phyloP scores from a whole-genome alignment of 345 rosid species.

The Eucalyptus regnans region DNA sequence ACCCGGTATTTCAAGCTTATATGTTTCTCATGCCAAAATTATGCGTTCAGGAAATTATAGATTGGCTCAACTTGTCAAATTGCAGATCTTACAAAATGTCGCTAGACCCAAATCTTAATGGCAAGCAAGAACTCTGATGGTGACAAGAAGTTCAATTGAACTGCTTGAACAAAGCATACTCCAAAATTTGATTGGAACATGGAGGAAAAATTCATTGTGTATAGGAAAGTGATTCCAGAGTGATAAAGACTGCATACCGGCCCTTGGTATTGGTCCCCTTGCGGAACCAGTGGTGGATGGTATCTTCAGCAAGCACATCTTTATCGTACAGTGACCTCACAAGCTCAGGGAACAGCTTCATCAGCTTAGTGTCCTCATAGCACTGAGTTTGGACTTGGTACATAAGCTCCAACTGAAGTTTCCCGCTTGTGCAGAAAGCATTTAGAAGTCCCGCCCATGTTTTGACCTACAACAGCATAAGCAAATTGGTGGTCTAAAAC shows the following conservation, averaged over 20 bases:
- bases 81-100: background rate
- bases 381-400: slow-evolving; percentile 98
- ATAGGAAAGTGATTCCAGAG: background rate
- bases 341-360: slow-evolving; percentile 93
- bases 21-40: background rate
- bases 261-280: slow-evolving; percentile 91
- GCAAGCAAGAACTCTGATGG: background rate
- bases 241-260: slow-evolving; percentile 30
- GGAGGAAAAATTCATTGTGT: background rate
- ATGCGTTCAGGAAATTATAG: background rate
- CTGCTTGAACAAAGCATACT: background rate
- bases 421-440: slow-evolving; percentile 73
- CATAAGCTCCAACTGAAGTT: slow-evolving; percentile 86
- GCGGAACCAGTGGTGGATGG: slow-evolving; percentile 84
- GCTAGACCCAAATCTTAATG: background rate
- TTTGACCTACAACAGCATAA: background rate
- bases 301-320: slow-evolving; percentile 95
- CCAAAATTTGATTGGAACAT: background rate
- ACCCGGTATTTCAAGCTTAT: background rate
- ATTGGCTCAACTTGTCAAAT: background rate
- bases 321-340: slow-evolving; percentile 81
- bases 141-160: background rate
- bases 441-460: slow-evolving; percentile 79
- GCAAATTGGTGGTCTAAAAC: background rate
- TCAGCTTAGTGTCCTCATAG: slow-evolving; percentile 94